Conservation (phyloP, 179 eudicot genomes). For the Beta corolliflora region DNA sequence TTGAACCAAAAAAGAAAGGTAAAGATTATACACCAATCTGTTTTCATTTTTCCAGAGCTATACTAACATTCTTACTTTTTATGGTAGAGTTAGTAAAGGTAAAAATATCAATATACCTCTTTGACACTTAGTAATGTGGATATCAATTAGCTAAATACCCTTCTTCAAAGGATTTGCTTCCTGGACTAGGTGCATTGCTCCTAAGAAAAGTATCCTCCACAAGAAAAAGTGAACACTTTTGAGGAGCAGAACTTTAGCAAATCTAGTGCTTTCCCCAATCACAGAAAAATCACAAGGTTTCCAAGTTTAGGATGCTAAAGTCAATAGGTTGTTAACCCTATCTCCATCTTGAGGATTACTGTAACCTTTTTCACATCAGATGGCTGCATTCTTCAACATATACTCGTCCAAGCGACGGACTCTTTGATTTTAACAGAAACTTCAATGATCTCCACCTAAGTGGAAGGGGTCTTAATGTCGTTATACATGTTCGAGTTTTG, state of each 20-base stretch:
- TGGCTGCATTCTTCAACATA: not conserved
- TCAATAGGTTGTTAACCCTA: not conserved
- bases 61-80: no score
- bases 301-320: not conserved
- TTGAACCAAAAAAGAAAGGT: not conserved
- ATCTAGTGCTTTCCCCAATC: not conserved
- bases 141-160: no score
- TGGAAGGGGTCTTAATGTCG: not conserved
- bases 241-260: not conserved
- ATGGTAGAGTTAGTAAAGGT: no score
- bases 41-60: no score
- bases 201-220: constrained; percentile 3
- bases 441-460: not conserved
- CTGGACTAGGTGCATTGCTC: not conserved
- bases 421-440: not conserved
- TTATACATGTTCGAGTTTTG: not conserved
- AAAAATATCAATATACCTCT: no score
- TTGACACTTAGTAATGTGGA: no score
- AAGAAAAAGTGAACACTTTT: not conserved
- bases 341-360: not conserved
- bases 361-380: not conserved
- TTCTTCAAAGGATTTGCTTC: not conserved
- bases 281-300: not conserved
- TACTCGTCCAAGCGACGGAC: not conserved
- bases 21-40: no score